A percentile compares a stretch with the other conserved stretches of the same genome.
These are phyloP conservation scores for Pezicula radicicola DNA, from an alignment of 2,329 filamentous ascomycete species.

Conservation along the genomic window DNA sequence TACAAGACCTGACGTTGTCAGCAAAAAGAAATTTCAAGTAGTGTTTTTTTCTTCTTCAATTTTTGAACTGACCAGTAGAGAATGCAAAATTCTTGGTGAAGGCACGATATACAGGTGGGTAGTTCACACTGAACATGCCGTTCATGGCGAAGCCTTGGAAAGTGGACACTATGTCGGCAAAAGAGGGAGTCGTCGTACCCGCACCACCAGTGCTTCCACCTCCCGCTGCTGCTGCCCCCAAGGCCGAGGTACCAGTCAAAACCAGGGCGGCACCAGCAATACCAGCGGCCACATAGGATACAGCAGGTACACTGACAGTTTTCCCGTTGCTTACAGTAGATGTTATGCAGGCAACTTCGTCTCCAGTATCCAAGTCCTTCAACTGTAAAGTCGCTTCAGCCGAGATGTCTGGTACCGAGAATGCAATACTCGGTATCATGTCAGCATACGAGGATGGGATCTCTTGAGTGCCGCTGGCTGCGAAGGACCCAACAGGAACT, in stretches of 20 bases:
- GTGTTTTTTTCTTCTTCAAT: too few relatives aligned
- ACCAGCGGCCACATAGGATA: slow-evolving; percentile 80
- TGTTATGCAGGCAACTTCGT: slow-evolving; percentile 76
- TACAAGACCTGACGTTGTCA: slow-evolving; percentile 45
- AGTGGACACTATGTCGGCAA: slow-evolving; percentile 80
- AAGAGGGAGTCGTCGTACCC: slow-evolving; percentile 73
- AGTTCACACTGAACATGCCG: slow-evolving; percentile 90
- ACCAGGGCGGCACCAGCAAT: slow-evolving; percentile 81
- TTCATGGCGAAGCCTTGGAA: slow-evolving; percentile 95
- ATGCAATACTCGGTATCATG: slow-evolving; percentile 84
- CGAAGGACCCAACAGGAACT: slow-evolving; percentile 74
- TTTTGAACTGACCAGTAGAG: slow-evolving; percentile 59
- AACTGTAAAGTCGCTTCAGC: slow-evolving; percentile 80
- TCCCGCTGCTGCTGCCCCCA: slow-evolving; percentile 55
- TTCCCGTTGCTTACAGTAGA: slow-evolving; percentile 86
- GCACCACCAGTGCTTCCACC: slow-evolving; percentile 48
- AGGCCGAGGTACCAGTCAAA: slow-evolving; percentile 68
- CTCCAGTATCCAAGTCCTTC: slow-evolving; percentile 53
- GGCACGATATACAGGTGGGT: slow-evolving; percentile 82
- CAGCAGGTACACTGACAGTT: slow-evolving; percentile 69
- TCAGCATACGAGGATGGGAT: slow-evolving; percentile 70
- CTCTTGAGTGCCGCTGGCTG: slow-evolving; percentile 66
- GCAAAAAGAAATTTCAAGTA: background rate
- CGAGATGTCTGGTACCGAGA: slow-evolving; percentile 85
- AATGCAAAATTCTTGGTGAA: slow-evolving; percentile 95